Evolutionary conservation across 2,329 filamentous ascomycete genomes (phyloP).

Genomic region (Neofusicoccum parvum): DNA sequence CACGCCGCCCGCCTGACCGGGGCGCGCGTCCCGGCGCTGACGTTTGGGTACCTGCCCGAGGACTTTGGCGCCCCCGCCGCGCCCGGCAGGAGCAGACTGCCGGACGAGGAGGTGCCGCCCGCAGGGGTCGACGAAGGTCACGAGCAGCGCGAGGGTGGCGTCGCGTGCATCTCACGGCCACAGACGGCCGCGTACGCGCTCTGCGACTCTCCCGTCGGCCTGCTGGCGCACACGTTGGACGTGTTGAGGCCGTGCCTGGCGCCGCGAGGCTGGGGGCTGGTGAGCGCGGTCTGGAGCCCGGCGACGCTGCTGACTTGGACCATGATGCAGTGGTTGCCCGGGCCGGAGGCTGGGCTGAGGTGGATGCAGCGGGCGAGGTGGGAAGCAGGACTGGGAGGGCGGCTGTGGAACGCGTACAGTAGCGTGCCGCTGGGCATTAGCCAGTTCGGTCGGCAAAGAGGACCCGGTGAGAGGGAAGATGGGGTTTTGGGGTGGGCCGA

Average conservation of each 20-base stretch:
- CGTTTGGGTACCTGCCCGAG: slow-evolving; percentile 59
- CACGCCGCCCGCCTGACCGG: slow-evolving; percentile 50
- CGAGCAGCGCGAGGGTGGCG: too few relatives aligned
- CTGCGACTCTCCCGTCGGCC: slow-evolving; percentile 41
- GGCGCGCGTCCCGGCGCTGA: slow-evolving; percentile 46
- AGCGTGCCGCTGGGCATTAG: slow-evolving; percentile 44
- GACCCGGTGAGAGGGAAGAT: background rate
- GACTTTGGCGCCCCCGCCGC: slow-evolving; percentile 44
- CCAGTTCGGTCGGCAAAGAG: slow-evolving; percentile 31
- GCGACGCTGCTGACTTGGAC: slow-evolving; percentile 57
- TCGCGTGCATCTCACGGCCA: slow-evolving; percentile 25
- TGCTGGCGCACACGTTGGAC: slow-evolving; percentile 38
- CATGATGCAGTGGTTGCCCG: slow-evolving; percentile 67
- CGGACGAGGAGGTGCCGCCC: background rate
- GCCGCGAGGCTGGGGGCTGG: background rate
- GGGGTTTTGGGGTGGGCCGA: slow-evolving; percentile 42
- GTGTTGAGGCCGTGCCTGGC: slow-evolving; percentile 31
- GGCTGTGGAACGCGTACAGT: background rate
- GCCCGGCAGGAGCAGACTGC: background rate
- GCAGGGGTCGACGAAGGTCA: background rate
- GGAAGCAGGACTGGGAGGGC: slow-evolving; percentile 11
- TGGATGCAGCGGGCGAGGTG: slow-evolving; percentile 40
- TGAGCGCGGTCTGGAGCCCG: background rate
- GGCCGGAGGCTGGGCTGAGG: slow-evolving; percentile 62
- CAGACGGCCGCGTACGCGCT: slow-evolving; percentile 41